Evolutionary conservation across 352 stramenopile genomes (phyloP).

Genomic region (Pythium rhizo-oryzae): DNA sequence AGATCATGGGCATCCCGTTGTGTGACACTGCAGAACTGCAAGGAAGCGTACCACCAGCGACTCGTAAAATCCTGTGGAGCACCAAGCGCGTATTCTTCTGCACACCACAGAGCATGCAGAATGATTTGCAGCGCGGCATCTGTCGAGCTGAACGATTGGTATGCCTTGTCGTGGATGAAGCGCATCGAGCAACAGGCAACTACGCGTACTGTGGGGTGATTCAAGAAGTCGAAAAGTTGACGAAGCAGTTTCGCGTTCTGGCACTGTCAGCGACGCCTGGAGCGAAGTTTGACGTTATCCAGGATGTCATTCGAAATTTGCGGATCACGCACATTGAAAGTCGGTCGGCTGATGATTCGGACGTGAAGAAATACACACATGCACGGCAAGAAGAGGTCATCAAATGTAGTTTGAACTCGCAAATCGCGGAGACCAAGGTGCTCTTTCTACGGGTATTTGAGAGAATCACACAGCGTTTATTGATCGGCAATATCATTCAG

Average conservation of each 20-base stretch:
- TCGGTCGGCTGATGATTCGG: slow-evolving; percentile 93
- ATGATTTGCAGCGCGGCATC: slow-evolving; percentile 91
- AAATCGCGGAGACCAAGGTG: slow-evolving; percentile 68
- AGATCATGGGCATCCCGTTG: slow-evolving; percentile 94
- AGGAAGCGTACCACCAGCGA: slow-evolving; percentile 70
- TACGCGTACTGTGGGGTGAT: slow-evolving; percentile 97
- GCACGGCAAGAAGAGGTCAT: slow-evolving; percentile 84
- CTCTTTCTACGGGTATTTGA: slow-evolving; percentile 68
- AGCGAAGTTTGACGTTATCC: slow-evolving; percentile 94
- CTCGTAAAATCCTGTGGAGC: slow-evolving; percentile 89
- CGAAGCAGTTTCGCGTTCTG: slow-evolving; percentile 88
- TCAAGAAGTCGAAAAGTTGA: slow-evolving; percentile 65
- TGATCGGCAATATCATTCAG: slow-evolving; percentile 59
- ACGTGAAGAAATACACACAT: slow-evolving; percentile 92
- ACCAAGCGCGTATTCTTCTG: slow-evolving; percentile 98
- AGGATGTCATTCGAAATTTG: slow-evolving; percentile 96
- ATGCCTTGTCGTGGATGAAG: slow-evolving; percentile 98
- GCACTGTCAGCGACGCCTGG: slow-evolving; percentile 98
- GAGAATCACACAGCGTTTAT: slow-evolving; percentile 62
- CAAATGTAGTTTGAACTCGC: slow-evolving; percentile 59
- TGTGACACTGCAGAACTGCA: slow-evolving; percentile 83
- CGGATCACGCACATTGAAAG: slow-evolving; percentile 95
- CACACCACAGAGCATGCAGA: slow-evolving; percentile 98
- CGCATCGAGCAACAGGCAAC: slow-evolving; percentile 96
- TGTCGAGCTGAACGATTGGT: slow-evolving; percentile 88